Evolutionary conservation across 345 rosid species (phyloP), one percentile per base, ranked within the genome.

Genomic region (Schrenkiella parvula): DNA sequence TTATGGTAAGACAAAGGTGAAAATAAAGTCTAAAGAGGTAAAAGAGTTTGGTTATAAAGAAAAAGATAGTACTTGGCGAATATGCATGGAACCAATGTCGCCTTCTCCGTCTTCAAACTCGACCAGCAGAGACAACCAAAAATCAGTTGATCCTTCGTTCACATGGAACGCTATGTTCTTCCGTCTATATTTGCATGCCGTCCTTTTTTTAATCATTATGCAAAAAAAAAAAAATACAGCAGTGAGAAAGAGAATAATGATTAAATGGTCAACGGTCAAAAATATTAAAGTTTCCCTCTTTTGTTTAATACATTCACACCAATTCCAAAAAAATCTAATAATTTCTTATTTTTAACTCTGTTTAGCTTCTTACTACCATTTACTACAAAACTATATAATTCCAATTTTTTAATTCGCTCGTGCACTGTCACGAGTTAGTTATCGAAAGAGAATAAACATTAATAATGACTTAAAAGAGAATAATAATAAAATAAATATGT

Each of bases 31-130:
- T 14, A 60, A 64, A 56, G 64, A 54, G 50, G 42, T 57, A 55
- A 51, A 50, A 11, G 55, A 53, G 13, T 65, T 38, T 34, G 53
- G 44, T 57, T 66, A 21, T 29, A 10, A 48, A 66, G 41, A 3
- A 26, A 57, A 64, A 38, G 44, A 66, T 0, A 67, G 43, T 84
- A 95, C 99, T 64, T 92, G 87, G 75, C 81, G 87, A 35, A 95
- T 85, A 34, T 95, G 98, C 97, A 91, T 89, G 29, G 97, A 88
- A 28, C 98, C 97, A 63, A 95, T 87, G 66, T 95, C 99, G 7
- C 98, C 99, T 68, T 95, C 98, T 66, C 98, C 98, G 46, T 95
- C 98, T 80, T 95, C 99, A 65, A 85, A 95, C 81, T 91, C 96
- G 19, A 95, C 95, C 11, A 91, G 62, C 39, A 95, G 72, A 18